Evolutionary conservation across 2,329 filamentous ascomycete species (phyloP).

Genomic region (Ceratocystiopsis sp.): DNA sequence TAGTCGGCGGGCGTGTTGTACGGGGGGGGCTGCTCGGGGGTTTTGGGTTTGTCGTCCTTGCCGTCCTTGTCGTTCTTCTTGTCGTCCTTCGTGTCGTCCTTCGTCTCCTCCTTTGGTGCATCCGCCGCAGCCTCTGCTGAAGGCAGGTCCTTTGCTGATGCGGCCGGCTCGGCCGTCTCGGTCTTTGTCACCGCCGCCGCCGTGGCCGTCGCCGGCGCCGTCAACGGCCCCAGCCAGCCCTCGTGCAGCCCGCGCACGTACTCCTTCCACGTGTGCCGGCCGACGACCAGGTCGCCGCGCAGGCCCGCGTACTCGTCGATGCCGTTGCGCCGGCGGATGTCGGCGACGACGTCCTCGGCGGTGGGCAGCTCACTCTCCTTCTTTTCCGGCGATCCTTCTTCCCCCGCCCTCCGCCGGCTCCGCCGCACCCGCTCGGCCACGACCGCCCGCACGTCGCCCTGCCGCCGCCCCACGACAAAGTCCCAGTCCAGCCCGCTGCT

Average conservation of each 20-base stretch:
- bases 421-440: conserved; percentile 76
- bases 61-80: conserved; percentile 26
- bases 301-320: conserved; percentile 56
- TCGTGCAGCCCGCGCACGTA: conserved; percentile 88
- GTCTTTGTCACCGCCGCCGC: too few species aligned
- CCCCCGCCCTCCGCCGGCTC: conserved; percentile 43
- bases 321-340: conserved; percentile 46
- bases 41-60: conserved; percentile 38
- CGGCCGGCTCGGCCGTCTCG: conserved; percentile 12
- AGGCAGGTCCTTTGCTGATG: conserved; percentile 23
- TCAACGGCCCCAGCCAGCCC: conserved; percentile 81
- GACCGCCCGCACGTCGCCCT: conserved; percentile 82
- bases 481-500: conserved; percentile 90
- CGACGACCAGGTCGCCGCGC: conserved; percentile 74
- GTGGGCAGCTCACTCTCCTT: conserved; percentile 25
- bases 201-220: conserved; percentile 29
- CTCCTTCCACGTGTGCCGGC: conserved; percentile 92
- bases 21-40: conserved; percentile 47
- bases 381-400: too few species aligned
- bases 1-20: conserved; percentile 65
- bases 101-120: neutral
- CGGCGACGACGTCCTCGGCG: conserved; percentile 43
- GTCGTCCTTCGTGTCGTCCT: conserved; percentile 9
- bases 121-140: conserved; percentile 23
- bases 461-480: conserved; percentile 76